phyloP scores from a whole-genome alignment of 1,284 basidiomycete species.

The Trichosporon asahii region DNA sequence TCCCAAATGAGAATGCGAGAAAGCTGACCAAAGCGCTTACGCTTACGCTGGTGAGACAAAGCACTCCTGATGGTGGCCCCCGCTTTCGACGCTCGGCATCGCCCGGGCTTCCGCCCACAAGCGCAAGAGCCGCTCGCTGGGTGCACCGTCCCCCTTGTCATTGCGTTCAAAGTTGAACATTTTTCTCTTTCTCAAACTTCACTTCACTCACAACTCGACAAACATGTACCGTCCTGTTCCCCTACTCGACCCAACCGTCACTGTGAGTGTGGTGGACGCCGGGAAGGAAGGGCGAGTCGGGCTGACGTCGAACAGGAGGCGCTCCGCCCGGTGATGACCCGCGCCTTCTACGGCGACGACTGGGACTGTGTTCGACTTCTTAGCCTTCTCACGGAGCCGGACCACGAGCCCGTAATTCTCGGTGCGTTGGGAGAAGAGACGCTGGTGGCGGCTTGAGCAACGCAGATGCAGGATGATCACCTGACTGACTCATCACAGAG shows the following conservation, averaged over 20 bases:
- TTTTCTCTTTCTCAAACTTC: not conserved
- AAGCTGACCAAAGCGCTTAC: not conserved
- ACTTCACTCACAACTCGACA: not conserved
- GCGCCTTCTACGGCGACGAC: constrained; percentile 12
- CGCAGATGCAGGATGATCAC: not conserved
- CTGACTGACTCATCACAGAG: not conserved
- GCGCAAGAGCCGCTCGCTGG: constrained; percentile 5
- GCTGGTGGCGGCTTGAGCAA: not conserved
- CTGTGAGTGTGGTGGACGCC: not conserved
- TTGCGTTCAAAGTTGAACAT: not conserved
- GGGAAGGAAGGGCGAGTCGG: too few species aligned
- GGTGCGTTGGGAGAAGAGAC: not conserved
- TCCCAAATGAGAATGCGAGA: not conserved
- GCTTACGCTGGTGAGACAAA: not conserved
- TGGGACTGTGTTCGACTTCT: constrained; percentile 13
- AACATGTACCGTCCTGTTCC: constrained; percentile 1
- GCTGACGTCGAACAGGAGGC: not conserved
- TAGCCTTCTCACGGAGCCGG: not conserved
- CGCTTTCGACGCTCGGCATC: not conserved
- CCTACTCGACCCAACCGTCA: not conserved
- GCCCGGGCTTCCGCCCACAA: not conserved
- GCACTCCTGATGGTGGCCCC: not conserved
- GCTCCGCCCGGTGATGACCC: constrained; percentile 12
- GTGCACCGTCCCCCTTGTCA: constrained; percentile 3
- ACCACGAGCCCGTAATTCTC: not conserved